Base-by-base conservation (phyloP, 2,329 filamentous ascomycete genomes). In the Beauveria pseudobassiana region DNA sequence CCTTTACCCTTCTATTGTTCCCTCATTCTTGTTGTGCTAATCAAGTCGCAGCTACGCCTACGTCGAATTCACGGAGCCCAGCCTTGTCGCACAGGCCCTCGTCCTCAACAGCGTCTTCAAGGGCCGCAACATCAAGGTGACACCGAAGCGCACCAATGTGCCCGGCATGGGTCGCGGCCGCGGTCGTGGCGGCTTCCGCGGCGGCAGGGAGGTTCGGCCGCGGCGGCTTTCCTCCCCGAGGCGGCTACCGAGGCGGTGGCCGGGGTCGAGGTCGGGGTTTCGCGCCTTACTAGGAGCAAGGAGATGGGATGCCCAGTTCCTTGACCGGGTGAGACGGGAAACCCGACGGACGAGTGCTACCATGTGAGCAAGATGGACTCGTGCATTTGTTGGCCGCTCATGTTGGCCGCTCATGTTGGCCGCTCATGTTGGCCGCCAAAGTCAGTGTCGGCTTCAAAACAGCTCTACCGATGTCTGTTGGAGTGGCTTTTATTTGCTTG, bases 71-170 rank as follows among this genome's bases (percentile, higher is more conserved):
- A 89, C 91, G 64, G 95, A 98, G 78, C 92, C 95, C 54, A 93
- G 86, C 76, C 82, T 97, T 64, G 93, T 99, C 65, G 91, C 91
- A 53, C 91, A 96, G 75, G 95, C 95, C 28, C 83, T 99, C 64
- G 92, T 98, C 46, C 81, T 99, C 62, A 98, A 99, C 75, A 97
- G 92, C 75, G 83, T 96, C 62, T 96, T 99, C 78, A 92, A 95
- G 70, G 93, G 91, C 65, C 87, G 95, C 70, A 96, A 95, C 75
- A 86, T 99, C 74, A 99, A 99, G 86, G 95, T 98, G 72, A 79
- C 78, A 9, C 93, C 95, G 40, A 99, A 99, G 81, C 89, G 95
- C 64, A 99, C 95, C 68, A 99, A 99, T 73, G 81, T 99, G 59
- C 95, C 95, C 1, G 95, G 95, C 64, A 93, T 99, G 91, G 89